Percentiles rank a stretch among this genome's conserved stretches.
These are phyloP conservation scores for Pythium scleroteichum DNA, from an alignment of 352 stramenopile genomes.

Conservation along the genomic window DNA sequence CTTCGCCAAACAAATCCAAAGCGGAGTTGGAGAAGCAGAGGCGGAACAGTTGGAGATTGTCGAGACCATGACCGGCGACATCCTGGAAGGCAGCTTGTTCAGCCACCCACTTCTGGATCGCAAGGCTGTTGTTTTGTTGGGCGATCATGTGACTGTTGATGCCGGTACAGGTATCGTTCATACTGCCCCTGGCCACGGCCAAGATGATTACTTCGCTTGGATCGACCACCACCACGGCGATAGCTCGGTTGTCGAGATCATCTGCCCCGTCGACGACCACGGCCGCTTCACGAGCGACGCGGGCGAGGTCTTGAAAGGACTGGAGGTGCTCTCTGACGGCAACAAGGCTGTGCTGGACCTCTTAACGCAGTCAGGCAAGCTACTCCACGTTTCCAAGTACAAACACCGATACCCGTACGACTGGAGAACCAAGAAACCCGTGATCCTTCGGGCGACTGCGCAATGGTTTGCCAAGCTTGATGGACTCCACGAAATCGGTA, in stretches of 20 bases:
- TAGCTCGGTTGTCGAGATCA: slow-evolving; percentile 38
- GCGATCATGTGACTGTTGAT: slow-evolving; percentile 98
- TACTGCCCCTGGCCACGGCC: slow-evolving; percentile 96
- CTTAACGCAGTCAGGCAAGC: slow-evolving; percentile 68
- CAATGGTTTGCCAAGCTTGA: slow-evolving; percentile 99
- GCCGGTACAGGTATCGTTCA: slow-evolving; percentile 98
- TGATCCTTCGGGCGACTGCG: slow-evolving; percentile 97
- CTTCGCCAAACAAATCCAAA: slow-evolving; percentile 35
- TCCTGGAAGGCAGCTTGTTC: slow-evolving; percentile 71
- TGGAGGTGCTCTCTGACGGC: slow-evolving; percentile 92
- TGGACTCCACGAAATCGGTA: slow-evolving; percentile 85
- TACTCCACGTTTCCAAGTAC: slow-evolving; percentile 90
- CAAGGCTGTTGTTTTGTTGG: slow-evolving; percentile 86
- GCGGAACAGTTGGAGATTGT: slow-evolving; percentile 45
- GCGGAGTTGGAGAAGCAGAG: slow-evolving; percentile 9
- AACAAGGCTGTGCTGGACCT: slow-evolving; percentile 92
- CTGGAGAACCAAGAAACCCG: slow-evolving; percentile 99
- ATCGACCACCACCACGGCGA: slow-evolving; percentile 48
- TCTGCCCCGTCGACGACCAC: slow-evolving; percentile 68
- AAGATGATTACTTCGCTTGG: slow-evolving; percentile 94
- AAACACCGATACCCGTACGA: slow-evolving; percentile 98
- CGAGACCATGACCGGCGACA: slow-evolving; percentile 59
- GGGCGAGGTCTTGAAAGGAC: slow-evolving; percentile 77
- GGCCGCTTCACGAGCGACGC: slow-evolving; percentile 90
- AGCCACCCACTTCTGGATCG: slow-evolving; percentile 86